Conservation (phyloP, 768 basidiomycete species). For the Lactarius vividus region DNA sequence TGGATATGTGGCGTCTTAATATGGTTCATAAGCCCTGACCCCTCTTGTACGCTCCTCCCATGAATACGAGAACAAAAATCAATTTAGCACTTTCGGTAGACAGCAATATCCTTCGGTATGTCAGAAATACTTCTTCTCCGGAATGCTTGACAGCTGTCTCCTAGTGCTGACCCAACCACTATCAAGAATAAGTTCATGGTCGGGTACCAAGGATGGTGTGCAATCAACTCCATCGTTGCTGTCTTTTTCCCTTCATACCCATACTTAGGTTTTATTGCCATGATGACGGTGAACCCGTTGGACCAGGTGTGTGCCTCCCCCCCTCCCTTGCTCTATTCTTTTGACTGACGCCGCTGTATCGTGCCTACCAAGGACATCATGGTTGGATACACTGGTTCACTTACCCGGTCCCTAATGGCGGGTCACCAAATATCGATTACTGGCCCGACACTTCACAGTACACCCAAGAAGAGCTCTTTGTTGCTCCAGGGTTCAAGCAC, state of each 20-base stretch:
- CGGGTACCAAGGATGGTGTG: constrained; percentile 83
- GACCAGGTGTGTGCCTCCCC: constrained; percentile 44
- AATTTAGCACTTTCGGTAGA: constrained; percentile 23
- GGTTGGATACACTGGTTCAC: constrained; percentile 89
- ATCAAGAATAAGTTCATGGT: constrained; percentile 84
- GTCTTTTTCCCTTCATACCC: neutral
- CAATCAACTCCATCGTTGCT: constrained; percentile 27
- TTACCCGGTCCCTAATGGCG: constrained; percentile 63
- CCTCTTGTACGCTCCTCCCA: neutral
- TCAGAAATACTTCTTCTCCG: no score
- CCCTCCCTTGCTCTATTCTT: neutral
- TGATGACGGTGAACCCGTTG: constrained; percentile 66
- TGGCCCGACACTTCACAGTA: constrained; percentile 80
- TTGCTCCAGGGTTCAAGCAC: constrained; percentile 62
- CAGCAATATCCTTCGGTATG: constrained; percentile 25
- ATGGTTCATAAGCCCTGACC: neutral
- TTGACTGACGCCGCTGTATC: neutral
- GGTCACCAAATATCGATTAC: constrained; percentile 68
- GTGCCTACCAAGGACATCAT: constrained; percentile 52
- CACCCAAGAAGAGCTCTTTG: constrained; percentile 65
- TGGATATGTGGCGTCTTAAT: neutral
- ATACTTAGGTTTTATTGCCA: constrained; percentile 65
- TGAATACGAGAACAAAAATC: neutral
- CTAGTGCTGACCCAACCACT: constrained; percentile 64
- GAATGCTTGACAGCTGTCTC: neutral